Percentiles rank a stretch among this genome's conserved stretches.
phyloP scores from a whole-genome alignment of 371 early-diverging fungal genomes.

The Zancudomyces culisetae region DNA sequence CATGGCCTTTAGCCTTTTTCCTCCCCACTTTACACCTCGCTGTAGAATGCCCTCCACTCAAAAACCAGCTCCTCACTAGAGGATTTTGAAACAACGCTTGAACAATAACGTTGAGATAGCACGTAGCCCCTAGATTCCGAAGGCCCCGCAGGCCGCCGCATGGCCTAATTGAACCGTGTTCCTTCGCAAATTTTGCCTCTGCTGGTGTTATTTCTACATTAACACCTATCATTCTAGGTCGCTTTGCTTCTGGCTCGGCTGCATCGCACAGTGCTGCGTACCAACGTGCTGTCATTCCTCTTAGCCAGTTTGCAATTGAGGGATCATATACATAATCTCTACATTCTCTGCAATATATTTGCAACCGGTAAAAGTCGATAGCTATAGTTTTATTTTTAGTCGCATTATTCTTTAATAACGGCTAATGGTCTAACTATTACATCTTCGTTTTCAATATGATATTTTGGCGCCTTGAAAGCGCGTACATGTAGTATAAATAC shows the following conservation, averaged over 20 bases:
- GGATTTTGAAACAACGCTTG: slow-evolving; percentile 87
- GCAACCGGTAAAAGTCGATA: slow-evolving; percentile 40
- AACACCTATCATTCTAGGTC: slow-evolving; percentile 28
- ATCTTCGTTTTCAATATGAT: too few relatives aligned
- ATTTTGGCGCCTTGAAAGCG: too few relatives aligned
- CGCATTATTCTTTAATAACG: too few relatives aligned
- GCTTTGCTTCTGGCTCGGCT: slow-evolving; percentile 25
- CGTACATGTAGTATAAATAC: too few relatives aligned
- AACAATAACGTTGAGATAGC: slow-evolving; percentile 85
- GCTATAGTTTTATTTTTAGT: too few relatives aligned
- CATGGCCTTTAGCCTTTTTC: neutral
- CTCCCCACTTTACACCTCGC: slow-evolving; percentile 30
- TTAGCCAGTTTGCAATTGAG: slow-evolving; percentile 41
- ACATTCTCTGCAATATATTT: slow-evolving; percentile 57
- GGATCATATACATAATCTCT: slow-evolving; percentile 71
- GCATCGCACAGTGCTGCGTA: slow-evolving; percentile 29
- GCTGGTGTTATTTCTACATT: slow-evolving; percentile 19
- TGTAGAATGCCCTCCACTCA: slow-evolving; percentile 65
- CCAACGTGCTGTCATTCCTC: slow-evolving; percentile 36
- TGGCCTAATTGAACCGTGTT: slow-evolving; percentile 8
- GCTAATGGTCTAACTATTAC: too few relatives aligned
- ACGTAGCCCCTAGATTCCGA: slow-evolving; percentile 82
- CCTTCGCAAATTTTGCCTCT: slow-evolving; percentile 9
- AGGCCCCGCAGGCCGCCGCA: slow-evolving; percentile 64
- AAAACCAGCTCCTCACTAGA: slow-evolving; percentile 59